phyloP scores from a whole-genome alignment of 371 early-diverging fungal species.

The Mortierella sp. region DNA sequence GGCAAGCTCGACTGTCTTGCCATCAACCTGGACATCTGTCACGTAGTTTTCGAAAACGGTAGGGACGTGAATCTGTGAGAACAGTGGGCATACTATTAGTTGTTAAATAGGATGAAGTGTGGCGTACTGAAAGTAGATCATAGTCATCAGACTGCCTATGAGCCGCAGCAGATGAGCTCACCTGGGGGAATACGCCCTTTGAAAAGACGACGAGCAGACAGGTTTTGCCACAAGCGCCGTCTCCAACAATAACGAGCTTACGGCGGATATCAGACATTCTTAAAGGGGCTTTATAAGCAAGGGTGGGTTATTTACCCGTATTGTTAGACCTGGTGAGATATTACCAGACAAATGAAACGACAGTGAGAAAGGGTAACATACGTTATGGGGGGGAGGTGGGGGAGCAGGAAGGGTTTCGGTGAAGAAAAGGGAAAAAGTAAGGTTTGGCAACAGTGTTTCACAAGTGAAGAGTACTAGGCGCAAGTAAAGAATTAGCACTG shows the following conservation, averaged over 20 bases:
- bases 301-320: not conserved
- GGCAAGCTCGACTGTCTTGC: slow-evolving; percentile 91
- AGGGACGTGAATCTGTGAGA: slow-evolving; percentile 84
- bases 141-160: too few relatives aligned
- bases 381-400: too few relatives aligned
- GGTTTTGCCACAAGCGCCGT: slow-evolving; percentile 98
- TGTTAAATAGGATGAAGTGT: too few relatives aligned
- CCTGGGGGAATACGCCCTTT: slow-evolving; percentile 93
- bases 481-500: too few relatives aligned
- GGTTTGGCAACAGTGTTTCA: not conserved
- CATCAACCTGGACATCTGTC: slow-evolving; percentile 93
- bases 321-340: too few relatives aligned
- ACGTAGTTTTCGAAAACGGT: slow-evolving; percentile 98
- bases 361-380: not conserved
- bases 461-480: not conserved
- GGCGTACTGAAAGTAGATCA: not conserved
- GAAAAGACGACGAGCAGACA: slow-evolving; percentile 95
- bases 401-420: too few relatives aligned
- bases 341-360: not conserved
- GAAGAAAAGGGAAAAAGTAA: not conserved
- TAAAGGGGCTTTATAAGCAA: not conserved
- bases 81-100: too few relatives aligned
- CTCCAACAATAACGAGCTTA: slow-evolving; percentile 97
- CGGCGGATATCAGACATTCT: slow-evolving; percentile 88
- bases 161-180: slow-evolving; percentile 40